Percentiles rank a stretch among this genome's conserved stretches.
These are phyloP conservation scores for Cladosporium oxysporum DNA, from an alignment of 2,329 filamentous ascomycete species.

Conservation along the genomic window DNA sequence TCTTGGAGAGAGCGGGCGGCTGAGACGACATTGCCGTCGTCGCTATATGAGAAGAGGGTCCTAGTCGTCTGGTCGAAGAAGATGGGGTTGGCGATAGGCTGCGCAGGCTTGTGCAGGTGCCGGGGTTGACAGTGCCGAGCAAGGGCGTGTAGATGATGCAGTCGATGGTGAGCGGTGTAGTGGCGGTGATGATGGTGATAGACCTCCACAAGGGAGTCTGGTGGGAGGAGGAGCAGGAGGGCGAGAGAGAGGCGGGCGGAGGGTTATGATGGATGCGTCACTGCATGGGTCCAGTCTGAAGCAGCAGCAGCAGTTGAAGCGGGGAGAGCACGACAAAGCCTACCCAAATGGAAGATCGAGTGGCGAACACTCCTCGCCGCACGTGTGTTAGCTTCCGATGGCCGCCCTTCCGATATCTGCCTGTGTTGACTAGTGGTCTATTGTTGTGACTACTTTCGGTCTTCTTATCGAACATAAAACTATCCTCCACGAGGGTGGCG, in stretches of 20 bases:
- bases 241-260: not conserved
- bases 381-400: not conserved
- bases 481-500: not conserved
- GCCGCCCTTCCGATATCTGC: not conserved
- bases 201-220: constrained; percentile 24
- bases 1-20: constrained; percentile 33
- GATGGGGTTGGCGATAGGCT: constrained; percentile 10
- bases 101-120: constrained; percentile 12
- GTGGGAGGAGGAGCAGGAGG: constrained; percentile 20
- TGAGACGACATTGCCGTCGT: constrained; percentile 45
- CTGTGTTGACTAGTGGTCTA: not conserved
- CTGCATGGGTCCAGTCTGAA: not conserved
- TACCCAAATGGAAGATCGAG: constrained; percentile 5
- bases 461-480: not conserved
- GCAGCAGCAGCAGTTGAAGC: not conserved
- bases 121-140: constrained; percentile 22
- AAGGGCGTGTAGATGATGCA: constrained; percentile 2
- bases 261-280: constrained; percentile 13
- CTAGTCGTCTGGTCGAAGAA: not conserved
- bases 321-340: constrained; percentile 9
- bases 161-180: not conserved
- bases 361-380: not conserved
- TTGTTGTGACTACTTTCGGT: not conserved
- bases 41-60: not conserved
- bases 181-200: constrained; percentile 1